These are phyloP conservation scores for Trichoderma asperelloides DNA, from an alignment of 495 filamentous ascomycete genomes.

Conservation along the genomic window DNA sequence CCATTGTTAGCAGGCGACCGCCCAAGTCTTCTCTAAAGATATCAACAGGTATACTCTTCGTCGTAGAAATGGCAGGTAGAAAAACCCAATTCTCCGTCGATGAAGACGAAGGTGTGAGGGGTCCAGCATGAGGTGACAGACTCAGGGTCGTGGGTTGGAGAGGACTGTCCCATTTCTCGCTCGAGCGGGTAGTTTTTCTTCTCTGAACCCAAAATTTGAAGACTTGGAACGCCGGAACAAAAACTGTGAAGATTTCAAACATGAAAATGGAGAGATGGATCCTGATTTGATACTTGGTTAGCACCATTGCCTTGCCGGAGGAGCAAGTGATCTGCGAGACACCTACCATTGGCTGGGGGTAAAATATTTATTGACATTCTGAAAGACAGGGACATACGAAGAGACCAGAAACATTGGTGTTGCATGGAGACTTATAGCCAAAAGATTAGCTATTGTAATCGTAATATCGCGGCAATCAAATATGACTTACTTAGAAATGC, in stretches of 20 bases:
- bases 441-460: constrained; percentile 10
- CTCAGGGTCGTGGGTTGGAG: neutral
- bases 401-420: constrained; percentile 50
- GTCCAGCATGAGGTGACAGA: neutral
- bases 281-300: constrained; percentile 8
- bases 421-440: constrained; percentile 41
- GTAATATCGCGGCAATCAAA: neutral
- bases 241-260: constrained; percentile 42
- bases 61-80: neutral
- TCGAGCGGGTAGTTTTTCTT: constrained; percentile 19
- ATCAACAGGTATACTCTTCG: constrained; percentile 27
- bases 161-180: constrained; percentile 21
- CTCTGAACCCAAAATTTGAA: constrained; percentile 17
- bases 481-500: constrained; percentile 35
- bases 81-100: neutral
- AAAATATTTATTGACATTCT: constrained; percentile 40
- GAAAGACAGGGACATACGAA: constrained; percentile 42
- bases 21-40: constrained; percentile 23
- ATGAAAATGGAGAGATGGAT: constrained; percentile 28
- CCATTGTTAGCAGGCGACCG: constrained; percentile 44
- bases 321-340: neutral
- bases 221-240: constrained; percentile 34
- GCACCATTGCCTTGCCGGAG: constrained; percentile 7
- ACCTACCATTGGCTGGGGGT: constrained; percentile 38
- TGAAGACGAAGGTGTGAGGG: neutral